Conservation (phyloP, 2,329 filamentous ascomycete genomes). For the Stemphylium vesicarium region DNA sequence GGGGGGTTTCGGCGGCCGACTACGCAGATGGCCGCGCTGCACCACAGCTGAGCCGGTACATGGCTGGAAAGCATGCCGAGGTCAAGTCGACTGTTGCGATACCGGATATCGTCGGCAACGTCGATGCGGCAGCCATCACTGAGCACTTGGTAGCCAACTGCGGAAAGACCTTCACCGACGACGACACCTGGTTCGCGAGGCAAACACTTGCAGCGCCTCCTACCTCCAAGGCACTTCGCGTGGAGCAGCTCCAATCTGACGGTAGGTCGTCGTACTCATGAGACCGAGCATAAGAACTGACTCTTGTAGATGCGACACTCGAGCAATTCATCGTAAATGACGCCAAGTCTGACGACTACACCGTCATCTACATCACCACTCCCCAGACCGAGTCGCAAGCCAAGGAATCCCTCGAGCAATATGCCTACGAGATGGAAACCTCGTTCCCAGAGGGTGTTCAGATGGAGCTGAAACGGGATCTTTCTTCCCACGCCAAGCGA, state of each 20-base stretch:
- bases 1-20: slow-evolving; percentile 73
- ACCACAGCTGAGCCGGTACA: slow-evolving; percentile 62
- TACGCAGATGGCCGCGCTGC: slow-evolving; percentile 62
- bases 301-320: slow-evolving; percentile 28
- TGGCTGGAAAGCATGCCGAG: slow-evolving; percentile 57
- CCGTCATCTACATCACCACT: slow-evolving; percentile 76
- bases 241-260: slow-evolving; percentile 22
- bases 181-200: slow-evolving; percentile 12
- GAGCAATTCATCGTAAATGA: slow-evolving; percentile 44
- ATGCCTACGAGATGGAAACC: slow-evolving; percentile 67
- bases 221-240: slow-evolving; percentile 19
- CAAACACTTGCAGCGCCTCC: slow-evolving; percentile 23
- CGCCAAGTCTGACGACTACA: slow-evolving; percentile 64
- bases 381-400: slow-evolving; percentile 51
- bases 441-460: slow-evolving; percentile 69
- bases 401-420: slow-evolving; percentile 30
- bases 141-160: slow-evolving; percentile 56
- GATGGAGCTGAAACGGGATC: slow-evolving; percentile 75
- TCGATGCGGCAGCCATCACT: slow-evolving; percentile 54
- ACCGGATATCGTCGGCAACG: slow-evolving; percentile 59
- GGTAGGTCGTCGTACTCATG: slow-evolving; percentile 20
- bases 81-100: slow-evolving; percentile 61
- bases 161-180: slow-evolving; percentile 46
- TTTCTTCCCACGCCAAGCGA: slow-evolving; percentile 44
- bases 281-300: slow-evolving; percentile 4